These are phyloP conservation scores for Chernovozyma aurita DNA, from an alignment of 1,139 yeast genomes.

Conservation along the genomic window DNA sequence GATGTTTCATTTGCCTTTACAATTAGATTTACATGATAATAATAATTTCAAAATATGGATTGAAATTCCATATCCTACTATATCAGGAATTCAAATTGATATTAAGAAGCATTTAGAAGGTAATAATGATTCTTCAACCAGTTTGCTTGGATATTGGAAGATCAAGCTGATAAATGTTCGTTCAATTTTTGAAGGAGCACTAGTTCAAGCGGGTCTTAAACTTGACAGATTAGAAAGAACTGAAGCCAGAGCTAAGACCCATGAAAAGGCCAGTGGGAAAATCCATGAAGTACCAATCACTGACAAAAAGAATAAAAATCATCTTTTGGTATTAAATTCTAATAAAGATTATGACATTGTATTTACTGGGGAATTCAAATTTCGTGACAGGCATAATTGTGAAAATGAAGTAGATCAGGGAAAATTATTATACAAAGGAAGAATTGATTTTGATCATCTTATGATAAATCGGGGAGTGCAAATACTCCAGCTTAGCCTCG, in stretches of 20 bases:
- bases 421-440: slow-evolving; percentile 21
- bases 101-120: slow-evolving; percentile 8
- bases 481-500: slow-evolving; percentile 12
- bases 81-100: slow-evolving; percentile 26
- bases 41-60: slow-evolving; percentile 24
- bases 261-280: slow-evolving; percentile 21
- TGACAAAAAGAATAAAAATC: slow-evolving; percentile 6
- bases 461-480: slow-evolving; percentile 30
- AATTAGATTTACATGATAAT: slow-evolving; percentile 9
- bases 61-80: slow-evolving; percentile 24
- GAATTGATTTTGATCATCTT: slow-evolving; percentile 30
- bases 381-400: slow-evolving; percentile 16
- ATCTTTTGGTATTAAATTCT: slow-evolving; percentile 10
- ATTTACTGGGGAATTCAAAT: slow-evolving; percentile 21
- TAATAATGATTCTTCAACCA: not conserved
- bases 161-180: slow-evolving; percentile 23
- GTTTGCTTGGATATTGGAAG: slow-evolving; percentile 16
- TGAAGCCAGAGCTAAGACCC: slow-evolving; percentile 19
- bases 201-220: slow-evolving; percentile 22
- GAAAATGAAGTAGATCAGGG: slow-evolving; percentile 12
- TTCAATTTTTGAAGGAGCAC: slow-evolving; percentile 17
- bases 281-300: slow-evolving; percentile 20
- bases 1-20: slow-evolving; percentile 22
- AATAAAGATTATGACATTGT: slow-evolving; percentile 20
- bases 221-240: slow-evolving; percentile 21